Evolutionary conservation across 805 yeast genomes (phyloP).

Genomic region (Saturnispora sekii): DNA sequence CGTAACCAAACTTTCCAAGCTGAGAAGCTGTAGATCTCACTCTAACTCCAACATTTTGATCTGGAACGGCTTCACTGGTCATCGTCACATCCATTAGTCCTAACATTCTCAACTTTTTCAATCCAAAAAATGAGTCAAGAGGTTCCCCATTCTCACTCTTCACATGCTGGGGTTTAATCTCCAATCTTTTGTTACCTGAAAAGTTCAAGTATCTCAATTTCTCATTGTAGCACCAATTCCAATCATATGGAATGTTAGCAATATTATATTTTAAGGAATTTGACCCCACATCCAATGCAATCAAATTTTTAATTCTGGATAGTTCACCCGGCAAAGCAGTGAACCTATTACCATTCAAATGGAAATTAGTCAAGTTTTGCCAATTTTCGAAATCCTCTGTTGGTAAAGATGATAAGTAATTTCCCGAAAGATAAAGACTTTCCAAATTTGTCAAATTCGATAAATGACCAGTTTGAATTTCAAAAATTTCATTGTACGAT

Average conservation of each 20-base stretch:
- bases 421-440: conserved; percentile 75
- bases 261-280: conserved; percentile 86
- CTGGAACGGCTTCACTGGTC: conserved; percentile 82
- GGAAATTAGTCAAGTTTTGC: conserved; percentile 47
- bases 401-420: conserved; percentile 66
- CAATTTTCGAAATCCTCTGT: conserved; percentile 73
- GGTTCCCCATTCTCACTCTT: conserved; percentile 45
- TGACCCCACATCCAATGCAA: conserved; percentile 81
- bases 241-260: conserved; percentile 89
- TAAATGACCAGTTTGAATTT: conserved; percentile 68
- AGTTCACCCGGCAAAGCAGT: conserved; percentile 85
- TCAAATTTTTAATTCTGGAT: conserved; percentile 52
- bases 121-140: conserved; percentile 52
- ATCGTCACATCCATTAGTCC: conserved; percentile 95
- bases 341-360: conserved; percentile 74
- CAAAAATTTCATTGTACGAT: conserved; percentile 76
- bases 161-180: conserved; percentile 60
- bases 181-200: conserved; percentile 87
- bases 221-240: conserved; percentile 92
- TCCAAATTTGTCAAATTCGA: conserved; percentile 45
- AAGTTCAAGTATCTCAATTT: conserved; percentile 73
- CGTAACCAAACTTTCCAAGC: conserved; percentile 67
- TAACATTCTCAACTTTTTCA: conserved; percentile 60
- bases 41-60: conserved; percentile 72
- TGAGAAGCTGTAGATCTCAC: conserved; percentile 85